Evolutionary conservation across 208 protist genomes (phyloP).

Genomic region (Leishmania braziliensis): DNA sequence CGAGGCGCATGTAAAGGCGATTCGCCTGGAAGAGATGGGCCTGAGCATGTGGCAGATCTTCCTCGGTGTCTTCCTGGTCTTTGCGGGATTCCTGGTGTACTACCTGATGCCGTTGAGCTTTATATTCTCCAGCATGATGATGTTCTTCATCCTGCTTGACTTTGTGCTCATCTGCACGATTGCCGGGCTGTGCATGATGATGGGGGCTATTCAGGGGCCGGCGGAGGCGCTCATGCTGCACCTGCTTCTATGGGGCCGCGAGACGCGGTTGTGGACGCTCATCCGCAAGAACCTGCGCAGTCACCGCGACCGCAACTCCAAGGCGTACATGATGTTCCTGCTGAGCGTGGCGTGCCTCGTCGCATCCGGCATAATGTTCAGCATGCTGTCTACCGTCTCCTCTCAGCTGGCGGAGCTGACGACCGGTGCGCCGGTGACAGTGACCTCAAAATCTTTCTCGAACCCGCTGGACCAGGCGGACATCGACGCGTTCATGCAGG

Average conservation of each 20-base stretch:
- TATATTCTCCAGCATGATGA: conserved; percentile 78
- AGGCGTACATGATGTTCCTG: conserved; percentile 96
- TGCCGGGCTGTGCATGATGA: conserved; percentile 90
- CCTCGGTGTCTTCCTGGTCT: conserved; percentile 74
- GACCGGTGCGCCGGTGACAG: conserved; percentile 58
- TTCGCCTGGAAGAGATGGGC: conserved; percentile 90
- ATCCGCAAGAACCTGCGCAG: conserved; percentile 91
- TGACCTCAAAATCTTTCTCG: conserved; percentile 39
- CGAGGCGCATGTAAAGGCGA: conserved; percentile 89
- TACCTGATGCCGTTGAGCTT: conserved; percentile 95
- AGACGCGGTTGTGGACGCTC: conserved; percentile 71
- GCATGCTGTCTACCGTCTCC: conserved; percentile 52
- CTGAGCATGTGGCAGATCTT: conserved; percentile 75
- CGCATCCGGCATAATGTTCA: conserved; percentile 85
- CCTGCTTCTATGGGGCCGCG: conserved; percentile 87
- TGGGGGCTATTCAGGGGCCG: conserved; percentile 72
- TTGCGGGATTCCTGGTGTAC: conserved; percentile 94
- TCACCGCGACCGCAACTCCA: conserved; percentile 88
- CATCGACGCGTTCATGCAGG: conserved; percentile 55
- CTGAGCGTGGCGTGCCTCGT: conserved; percentile 88
- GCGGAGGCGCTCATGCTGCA: conserved; percentile 70
- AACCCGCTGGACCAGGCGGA: conserved; percentile 46
- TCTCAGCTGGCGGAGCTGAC: conserved; percentile 42
- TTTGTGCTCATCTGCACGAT: conserved; percentile 93
- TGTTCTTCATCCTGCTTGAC: conserved; percentile 94